A percentile compares a stretch with the other conserved stretches of the same genome.
Conservation (phyloP, 202 grass and related monocot genomes). For the Musa balbisiana region DNA sequence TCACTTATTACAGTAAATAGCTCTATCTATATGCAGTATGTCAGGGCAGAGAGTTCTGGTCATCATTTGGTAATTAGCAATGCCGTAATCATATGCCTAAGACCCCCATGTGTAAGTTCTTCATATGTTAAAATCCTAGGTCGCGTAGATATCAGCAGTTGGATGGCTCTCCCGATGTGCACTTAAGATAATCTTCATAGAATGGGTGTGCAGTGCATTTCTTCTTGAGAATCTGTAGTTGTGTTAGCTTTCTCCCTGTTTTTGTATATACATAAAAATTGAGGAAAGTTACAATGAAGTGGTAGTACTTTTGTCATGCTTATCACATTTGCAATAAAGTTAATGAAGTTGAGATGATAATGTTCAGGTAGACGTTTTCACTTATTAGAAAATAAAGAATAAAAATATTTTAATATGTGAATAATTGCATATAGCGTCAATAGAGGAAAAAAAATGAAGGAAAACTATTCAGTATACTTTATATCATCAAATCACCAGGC, state of each 20-base stretch:
- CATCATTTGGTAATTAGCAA: background rate
- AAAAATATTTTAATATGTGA: background rate
- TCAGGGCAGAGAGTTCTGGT: no score
- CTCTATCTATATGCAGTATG: background rate
- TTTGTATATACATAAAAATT: background rate
- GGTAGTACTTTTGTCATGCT: background rate
- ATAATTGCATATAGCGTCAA: background rate
- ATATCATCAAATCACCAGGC: slow-evolving; percentile 61
- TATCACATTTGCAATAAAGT: background rate
- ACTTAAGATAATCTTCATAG: background rate
- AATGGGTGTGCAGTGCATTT: background rate
- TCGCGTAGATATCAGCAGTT: background rate
- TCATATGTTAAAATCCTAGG: background rate
- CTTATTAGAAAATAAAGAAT: background rate
- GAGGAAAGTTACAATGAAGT: background rate
- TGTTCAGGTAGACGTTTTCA: background rate
- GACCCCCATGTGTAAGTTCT: background rate
- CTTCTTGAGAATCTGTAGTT: background rate
- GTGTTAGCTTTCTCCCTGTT: background rate
- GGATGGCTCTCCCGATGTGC: background rate
- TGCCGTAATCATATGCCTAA: background rate
- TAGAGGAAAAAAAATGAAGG: no score
- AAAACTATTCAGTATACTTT: slow-evolving; percentile 63
- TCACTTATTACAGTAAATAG: background rate
- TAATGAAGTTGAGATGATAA: background rate